Percentiles rank a stretch among this genome's conserved stretches.
Evolutionary conservation across 352 stramenopile genomes (phyloP).

Genomic region (Phytopythium chamaehyphon): DNA sequence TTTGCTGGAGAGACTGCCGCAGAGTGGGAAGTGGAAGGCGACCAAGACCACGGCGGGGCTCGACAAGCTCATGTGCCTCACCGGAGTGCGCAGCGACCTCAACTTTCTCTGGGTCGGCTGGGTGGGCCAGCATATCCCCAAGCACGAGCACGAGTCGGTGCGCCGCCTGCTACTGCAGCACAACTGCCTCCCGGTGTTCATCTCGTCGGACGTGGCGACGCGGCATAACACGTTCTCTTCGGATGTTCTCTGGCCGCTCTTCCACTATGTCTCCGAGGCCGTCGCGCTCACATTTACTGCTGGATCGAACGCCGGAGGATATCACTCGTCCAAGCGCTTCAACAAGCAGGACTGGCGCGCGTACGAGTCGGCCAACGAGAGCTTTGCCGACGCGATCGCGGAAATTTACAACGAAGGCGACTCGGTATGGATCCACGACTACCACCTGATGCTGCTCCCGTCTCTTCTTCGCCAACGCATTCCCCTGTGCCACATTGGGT

Average conservation of each 20-base stretch:
- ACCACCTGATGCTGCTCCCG: slow-evolving; percentile 89
- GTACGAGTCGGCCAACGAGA: slow-evolving; percentile 86
- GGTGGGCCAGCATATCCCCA: slow-evolving; percentile 85
- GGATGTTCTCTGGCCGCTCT: slow-evolving; percentile 89
- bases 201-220: slow-evolving; percentile 77
- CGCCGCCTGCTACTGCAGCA: slow-evolving; percentile 75
- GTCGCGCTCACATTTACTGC: slow-evolving; percentile 42
- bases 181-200: slow-evolving; percentile 86
- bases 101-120: slow-evolving; percentile 88
- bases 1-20: slow-evolving; percentile 59
- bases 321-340: slow-evolving; percentile 72
- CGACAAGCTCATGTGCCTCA: slow-evolving; percentile 82
- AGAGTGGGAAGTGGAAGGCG: slow-evolving; percentile 79
- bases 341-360: slow-evolving; percentile 87
- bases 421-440: slow-evolving; percentile 88
- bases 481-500: slow-evolving; percentile 71
- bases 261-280: slow-evolving; percentile 87
- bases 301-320: slow-evolving; percentile 22
- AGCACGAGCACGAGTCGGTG: slow-evolving; percentile 74
- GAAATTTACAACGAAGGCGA: slow-evolving; percentile 89
- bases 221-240: slow-evolving; percentile 88
- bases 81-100: slow-evolving; percentile 54
- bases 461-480: slow-evolving; percentile 77
- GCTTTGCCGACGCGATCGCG: slow-evolving; percentile 80
- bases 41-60: slow-evolving; percentile 84